These are phyloP conservation scores for Pterula multifida DNA, from an alignment of 1,284 basidiomycete species.

Conservation along the genomic window DNA sequence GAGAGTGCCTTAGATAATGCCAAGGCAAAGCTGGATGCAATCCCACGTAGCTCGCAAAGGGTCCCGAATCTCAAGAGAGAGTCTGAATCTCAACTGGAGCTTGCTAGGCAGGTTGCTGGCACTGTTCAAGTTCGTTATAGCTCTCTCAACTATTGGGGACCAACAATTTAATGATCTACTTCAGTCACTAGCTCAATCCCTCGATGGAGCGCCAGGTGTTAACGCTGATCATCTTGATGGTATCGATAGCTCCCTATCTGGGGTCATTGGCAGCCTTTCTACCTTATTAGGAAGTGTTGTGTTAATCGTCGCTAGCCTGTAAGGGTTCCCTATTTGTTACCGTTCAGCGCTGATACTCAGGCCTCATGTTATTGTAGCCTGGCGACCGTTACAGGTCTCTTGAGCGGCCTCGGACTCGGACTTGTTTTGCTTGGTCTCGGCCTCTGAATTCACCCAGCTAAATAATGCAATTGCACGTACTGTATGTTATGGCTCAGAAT, in stretches of 20 bases:
- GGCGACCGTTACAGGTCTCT: background rate
- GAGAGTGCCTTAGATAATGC: background rate
- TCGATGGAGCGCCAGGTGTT: too few species aligned
- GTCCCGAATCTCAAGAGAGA: background rate
- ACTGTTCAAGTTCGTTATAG: background rate
- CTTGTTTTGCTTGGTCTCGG: background rate
- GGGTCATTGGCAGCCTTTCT: background rate
- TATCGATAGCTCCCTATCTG: background rate
- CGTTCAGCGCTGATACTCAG: background rate
- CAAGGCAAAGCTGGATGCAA: too few species aligned
- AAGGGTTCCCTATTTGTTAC: background rate
- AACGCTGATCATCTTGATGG: background rate
- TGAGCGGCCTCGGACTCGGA: background rate
- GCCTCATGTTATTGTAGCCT: background rate
- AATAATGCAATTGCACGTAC: too few species aligned
- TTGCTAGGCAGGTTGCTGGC: background rate
- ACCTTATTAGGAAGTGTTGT: background rate
- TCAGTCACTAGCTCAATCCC: too few species aligned
- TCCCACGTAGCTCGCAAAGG: background rate
- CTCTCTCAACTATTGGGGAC: background rate
- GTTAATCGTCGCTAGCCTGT: background rate
- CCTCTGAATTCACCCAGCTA: background rate
- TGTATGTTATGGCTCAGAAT: too few species aligned
- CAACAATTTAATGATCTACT: background rate
- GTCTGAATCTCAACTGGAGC: background rate